A percentile compares a stretch with the other conserved stretches of the same genome.
phyloP scores from a whole-genome alignment of 352 stramenopile species.

The Pythium scleroteichum region DNA sequence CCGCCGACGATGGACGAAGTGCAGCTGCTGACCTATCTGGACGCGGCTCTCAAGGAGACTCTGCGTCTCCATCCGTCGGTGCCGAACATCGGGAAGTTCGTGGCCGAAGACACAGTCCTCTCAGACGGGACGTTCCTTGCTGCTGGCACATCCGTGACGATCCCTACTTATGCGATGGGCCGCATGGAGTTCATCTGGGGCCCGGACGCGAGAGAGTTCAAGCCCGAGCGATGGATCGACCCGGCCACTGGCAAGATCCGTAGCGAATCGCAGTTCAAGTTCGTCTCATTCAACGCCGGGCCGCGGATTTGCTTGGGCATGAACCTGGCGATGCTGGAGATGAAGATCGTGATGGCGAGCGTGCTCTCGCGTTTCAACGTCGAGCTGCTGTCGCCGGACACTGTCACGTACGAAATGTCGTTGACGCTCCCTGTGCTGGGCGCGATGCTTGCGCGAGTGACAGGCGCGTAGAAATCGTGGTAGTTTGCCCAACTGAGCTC shows the following conservation, averaged over 20 bases:
- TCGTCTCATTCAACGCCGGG: constrained; percentile 12
- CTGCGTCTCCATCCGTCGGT: constrained; percentile 41
- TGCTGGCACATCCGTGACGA: constrained; percentile 37
- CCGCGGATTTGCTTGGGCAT: constrained; percentile 34
- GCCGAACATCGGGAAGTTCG: constrained; percentile 28
- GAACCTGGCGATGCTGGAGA: constrained; percentile 33
- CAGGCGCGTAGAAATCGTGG: too few relatives aligned
- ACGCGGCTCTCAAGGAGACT: constrained; percentile 38
- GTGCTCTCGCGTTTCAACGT: constrained; percentile 44
- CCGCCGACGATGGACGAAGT: constrained; percentile 41
- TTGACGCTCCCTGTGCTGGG: not conserved
- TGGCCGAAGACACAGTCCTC: constrained; percentile 28
- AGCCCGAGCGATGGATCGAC: constrained; percentile 41
- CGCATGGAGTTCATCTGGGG: constrained; percentile 42
- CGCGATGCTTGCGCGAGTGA: not conserved
- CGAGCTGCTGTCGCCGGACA: constrained; percentile 13
- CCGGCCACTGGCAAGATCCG: constrained; percentile 22
- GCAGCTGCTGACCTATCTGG: constrained; percentile 42
- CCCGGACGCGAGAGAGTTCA: constrained; percentile 26
- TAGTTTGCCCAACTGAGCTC: too few relatives aligned
- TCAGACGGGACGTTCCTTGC: constrained; percentile 32
- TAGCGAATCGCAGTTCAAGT: constrained; percentile 32
- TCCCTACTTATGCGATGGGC: constrained; percentile 43
- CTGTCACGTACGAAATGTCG: constrained; percentile 26
- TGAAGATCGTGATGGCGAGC: constrained; percentile 40